A percentile compares a stretch with the other conserved stretches of the same genome.
These are phyloP conservation scores for Diophrys sp. DNA, from an alignment of 73 alveolate genomes.

Conservation along the genomic window DNA sequence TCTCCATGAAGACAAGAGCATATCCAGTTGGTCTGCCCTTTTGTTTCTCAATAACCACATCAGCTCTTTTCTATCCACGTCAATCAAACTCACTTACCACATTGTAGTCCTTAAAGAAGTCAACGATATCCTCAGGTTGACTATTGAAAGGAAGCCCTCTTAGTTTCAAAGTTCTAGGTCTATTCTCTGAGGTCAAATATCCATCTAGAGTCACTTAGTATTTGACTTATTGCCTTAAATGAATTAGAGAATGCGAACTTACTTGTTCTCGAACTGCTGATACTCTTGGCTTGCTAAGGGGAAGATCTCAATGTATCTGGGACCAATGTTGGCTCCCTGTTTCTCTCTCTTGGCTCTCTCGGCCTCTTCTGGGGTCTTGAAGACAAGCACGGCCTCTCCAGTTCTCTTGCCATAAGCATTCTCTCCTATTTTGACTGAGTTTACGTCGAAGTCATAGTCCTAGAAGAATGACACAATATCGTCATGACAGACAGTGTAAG, in stretches of 20 bases:
- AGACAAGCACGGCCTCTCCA: constrained; percentile 19
- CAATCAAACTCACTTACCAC: constrained; percentile 3
- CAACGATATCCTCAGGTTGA: constrained; percentile 15
- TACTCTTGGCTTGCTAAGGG: constrained; percentile 17
- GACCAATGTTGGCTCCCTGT: constrained; percentile 50
- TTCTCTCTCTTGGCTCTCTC: constrained; percentile 24
- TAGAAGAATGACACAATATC: constrained; percentile 28
- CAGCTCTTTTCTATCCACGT: constrained; percentile 17
- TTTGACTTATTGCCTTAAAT: neutral
- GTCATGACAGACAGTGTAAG: constrained; percentile 13
- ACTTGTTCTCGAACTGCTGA: constrained; percentile 15
- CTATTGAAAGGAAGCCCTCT: constrained; percentile 56
- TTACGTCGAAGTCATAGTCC: constrained; percentile 7
- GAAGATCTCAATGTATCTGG: constrained; percentile 51
- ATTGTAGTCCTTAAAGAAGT: constrained; percentile 30
- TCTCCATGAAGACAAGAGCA: constrained; percentile 30
- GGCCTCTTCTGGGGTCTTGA: constrained; percentile 18
- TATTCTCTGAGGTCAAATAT: constrained; percentile 15
- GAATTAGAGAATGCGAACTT: neutral
- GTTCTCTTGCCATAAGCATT: constrained; percentile 25
- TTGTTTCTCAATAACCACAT: constrained; percentile 32
- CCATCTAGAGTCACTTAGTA: constrained; percentile 11
- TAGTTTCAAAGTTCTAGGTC: constrained; percentile 28
- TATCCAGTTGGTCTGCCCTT: constrained; percentile 44
- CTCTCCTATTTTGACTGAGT: constrained; percentile 1